These are phyloP conservation scores for Hordeum vulgare DNA, from an alignment of 176 grass and related monocot genomes.

Conservation along the genomic window DNA sequence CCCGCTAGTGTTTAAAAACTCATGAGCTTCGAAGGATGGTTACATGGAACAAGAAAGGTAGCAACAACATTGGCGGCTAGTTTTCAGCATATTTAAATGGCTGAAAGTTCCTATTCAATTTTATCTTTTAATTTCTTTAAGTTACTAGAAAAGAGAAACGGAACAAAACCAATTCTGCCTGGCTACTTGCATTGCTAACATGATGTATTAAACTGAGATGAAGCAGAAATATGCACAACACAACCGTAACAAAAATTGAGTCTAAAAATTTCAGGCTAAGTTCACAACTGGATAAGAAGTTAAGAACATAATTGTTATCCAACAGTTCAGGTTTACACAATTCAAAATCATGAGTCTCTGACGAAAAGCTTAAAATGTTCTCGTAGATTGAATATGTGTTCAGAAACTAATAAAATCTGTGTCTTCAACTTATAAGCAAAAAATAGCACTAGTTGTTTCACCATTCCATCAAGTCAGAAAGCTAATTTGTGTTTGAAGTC, in stretches of 20 bases:
- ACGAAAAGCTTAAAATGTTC: not conserved
- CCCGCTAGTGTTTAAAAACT: not conserved
- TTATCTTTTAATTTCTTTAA: not conserved
- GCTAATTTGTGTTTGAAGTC: no score
- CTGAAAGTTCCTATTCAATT: not conserved
- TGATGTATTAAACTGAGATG: not conserved
- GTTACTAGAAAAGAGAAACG: not conserved
- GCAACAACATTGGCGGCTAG: not conserved
- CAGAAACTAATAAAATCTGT: not conserved
- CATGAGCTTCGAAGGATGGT: not conserved
- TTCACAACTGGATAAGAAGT: not conserved
- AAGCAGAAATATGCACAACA: not conserved
- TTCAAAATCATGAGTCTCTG: not conserved
- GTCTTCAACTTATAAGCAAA: not conserved
- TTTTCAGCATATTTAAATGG: not conserved
- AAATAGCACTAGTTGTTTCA: not conserved
- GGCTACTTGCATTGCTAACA: not conserved
- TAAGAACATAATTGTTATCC: not conserved
- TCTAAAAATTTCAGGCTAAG: not conserved
- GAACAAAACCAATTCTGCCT: not conserved
- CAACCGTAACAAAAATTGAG: not conserved
- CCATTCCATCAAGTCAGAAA: not conserved
- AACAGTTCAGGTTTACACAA: not conserved
- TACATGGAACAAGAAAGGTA: not conserved
- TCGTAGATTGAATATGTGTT: not conserved